Base-by-base conservation (phyloP, 2,329 filamentous ascomycete species). In the Venturia aucupariae region DNA sequence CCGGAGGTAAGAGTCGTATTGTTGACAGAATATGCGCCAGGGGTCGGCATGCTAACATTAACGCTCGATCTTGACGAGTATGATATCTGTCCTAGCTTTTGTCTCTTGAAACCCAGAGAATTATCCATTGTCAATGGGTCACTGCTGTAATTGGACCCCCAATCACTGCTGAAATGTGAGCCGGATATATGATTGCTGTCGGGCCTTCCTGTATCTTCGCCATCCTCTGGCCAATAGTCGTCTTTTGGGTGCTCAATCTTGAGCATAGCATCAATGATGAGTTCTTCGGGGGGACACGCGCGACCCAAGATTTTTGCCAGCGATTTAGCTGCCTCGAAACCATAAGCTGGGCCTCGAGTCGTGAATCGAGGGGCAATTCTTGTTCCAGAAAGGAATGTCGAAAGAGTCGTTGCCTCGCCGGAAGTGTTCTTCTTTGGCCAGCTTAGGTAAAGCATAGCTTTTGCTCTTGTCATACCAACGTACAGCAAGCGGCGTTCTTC, bases 401-500 rank as follows among this genome's bases (percentile, higher is more conserved):
- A 94, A 19, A 93, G 73, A 8, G 82, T 84, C 0, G 87, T 85
- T 65, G 85, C 79, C 68, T 86, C 82, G 32, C 78, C 74, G 64
- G 84, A 82, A 8, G 87, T 85, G 66, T 85, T 87, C 68, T 86
- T 86, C 44, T 87, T 74, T 0, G 92, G 90, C 68, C 86, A 90
- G 73, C 91, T 96, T 64, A 97, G 79, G 70, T 96, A 96, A 1
- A 99, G 78, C 38, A 97, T 76, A 0, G 86, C 87, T 73, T 97
- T 88, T 7, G 94, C 93, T 72, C 93, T 82, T 3, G 93, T 99
- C 92, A 99, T 97, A 35, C 92, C 93, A 17, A 99, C 94, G 71
- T 97, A 99, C 0, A 99, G 80, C 57, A 99, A 77, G 35, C 93
- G 83, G 66, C 94, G 82, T 74, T 99, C 93, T 75, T 99, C 93